A percentile compares a stretch with the other conserved stretches of the same genome.
These are phyloP conservation scores for Arthrobotrys sinensis DNA, from an alignment of 2,329 filamentous ascomycete species.

Conservation along the genomic window DNA sequence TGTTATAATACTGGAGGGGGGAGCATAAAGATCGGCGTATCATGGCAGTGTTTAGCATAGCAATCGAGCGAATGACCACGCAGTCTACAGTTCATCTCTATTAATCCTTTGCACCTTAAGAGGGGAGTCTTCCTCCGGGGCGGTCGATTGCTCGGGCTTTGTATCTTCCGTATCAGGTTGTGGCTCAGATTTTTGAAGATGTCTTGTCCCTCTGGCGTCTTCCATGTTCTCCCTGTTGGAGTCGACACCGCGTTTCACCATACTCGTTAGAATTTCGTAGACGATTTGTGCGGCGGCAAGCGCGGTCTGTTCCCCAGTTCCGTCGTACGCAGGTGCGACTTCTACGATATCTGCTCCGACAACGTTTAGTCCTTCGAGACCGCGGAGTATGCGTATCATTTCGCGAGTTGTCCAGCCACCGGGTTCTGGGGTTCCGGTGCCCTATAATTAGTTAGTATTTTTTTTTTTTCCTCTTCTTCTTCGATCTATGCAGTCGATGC, in stretches of 20 bases:
- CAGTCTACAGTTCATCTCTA: slow-evolving; percentile 14
- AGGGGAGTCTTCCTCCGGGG: neutral
- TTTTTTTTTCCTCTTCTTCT: neutral
- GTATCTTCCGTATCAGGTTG: neutral
- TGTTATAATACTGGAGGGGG: slow-evolving; percentile 38
- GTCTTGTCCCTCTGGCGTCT: slow-evolving; percentile 58
- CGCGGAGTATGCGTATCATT: slow-evolving; percentile 84
- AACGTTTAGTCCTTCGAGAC: slow-evolving; percentile 85
- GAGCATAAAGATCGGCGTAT: slow-evolving; percentile 47
- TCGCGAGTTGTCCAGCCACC: slow-evolving; percentile 93
- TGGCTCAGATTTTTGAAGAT: slow-evolving; percentile 23
- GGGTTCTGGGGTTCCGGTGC: slow-evolving; percentile 89
- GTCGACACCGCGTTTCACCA: slow-evolving; percentile 75
- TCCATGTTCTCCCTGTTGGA: slow-evolving; percentile 64
- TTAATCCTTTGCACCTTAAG: neutral
- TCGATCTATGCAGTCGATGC: neutral
- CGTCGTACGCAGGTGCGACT: slow-evolving; percentile 88
- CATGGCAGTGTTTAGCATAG: slow-evolving; percentile 33
- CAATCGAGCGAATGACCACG: slow-evolving; percentile 22
- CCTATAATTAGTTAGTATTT: slow-evolving; percentile 70
- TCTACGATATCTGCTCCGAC: slow-evolving; percentile 93
- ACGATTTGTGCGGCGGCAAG: slow-evolving; percentile 86
- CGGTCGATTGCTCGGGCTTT: neutral
- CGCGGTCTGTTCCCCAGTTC: slow-evolving; percentile 83
- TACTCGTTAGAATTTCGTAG: slow-evolving; percentile 86